Evolutionary conservation across 2,329 filamentous ascomycete genomes (phyloP).

Genomic region (Emmonsia crescens): DNA sequence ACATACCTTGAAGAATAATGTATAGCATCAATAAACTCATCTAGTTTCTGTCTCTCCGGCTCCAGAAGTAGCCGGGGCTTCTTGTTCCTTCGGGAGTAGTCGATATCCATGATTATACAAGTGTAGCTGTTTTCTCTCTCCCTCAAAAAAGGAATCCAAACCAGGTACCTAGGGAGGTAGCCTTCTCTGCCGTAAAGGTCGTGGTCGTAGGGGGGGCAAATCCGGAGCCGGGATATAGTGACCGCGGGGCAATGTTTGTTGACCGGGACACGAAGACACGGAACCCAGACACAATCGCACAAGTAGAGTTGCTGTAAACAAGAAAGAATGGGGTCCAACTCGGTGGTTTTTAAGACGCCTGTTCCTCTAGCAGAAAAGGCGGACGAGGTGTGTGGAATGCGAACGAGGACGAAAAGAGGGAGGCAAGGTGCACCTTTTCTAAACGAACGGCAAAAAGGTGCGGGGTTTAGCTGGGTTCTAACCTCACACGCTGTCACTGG

Average conservation of each 20-base stretch:
- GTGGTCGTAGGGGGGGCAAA: not conserved
- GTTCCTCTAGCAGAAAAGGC: not conserved
- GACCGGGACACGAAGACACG: not conserved
- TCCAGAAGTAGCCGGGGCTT: slow-evolving; percentile 71
- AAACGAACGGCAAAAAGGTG: not conserved
- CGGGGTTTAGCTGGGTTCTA: not conserved
- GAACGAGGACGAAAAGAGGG: not conserved
- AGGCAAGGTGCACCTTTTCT: not conserved
- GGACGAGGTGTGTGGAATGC: not conserved
- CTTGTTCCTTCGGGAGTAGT: slow-evolving; percentile 76
- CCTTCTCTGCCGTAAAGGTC: not conserved
- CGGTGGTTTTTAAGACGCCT: not conserved
- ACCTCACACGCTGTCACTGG: not conserved
- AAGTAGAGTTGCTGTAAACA: not conserved
- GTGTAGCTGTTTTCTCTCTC: not conserved
- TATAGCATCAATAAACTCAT: slow-evolving; percentile 86
- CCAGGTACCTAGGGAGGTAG: not conserved
- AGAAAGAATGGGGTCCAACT: not conserved
- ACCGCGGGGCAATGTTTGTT: not conserved
- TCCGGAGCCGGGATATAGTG: not conserved
- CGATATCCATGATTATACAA: slow-evolving; percentile 47
- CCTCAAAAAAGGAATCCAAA: not conserved
- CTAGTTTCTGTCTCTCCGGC: slow-evolving; percentile 67
- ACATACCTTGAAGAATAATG: slow-evolving; percentile 85
- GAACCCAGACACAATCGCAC: not conserved